phyloP scores from a whole-genome alignment of 352 stramenopile genomes.

The Pythium dissimile region DNA sequence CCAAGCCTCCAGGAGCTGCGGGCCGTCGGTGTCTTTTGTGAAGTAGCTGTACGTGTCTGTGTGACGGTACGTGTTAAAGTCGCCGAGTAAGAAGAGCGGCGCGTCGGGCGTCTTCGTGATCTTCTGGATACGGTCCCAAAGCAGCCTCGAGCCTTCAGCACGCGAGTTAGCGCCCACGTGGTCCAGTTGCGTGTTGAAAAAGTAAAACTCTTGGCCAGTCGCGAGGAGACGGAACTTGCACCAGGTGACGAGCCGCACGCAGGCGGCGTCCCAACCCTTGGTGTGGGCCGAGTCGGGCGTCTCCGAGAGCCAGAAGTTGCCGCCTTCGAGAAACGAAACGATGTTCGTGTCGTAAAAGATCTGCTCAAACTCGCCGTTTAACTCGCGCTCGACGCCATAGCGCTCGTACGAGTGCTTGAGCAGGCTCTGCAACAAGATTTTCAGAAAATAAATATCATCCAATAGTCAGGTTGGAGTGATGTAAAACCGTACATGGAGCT shows the following conservation, averaged over 20 bases:
- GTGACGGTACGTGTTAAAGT: constrained; percentile 87
- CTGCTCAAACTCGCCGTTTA: constrained; percentile 34
- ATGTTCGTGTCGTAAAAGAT: constrained; percentile 40
- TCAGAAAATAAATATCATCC: neutral
- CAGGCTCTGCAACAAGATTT: constrained; percentile 5
- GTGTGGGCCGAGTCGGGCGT: constrained; percentile 24
- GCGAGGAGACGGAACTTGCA: constrained; percentile 26
- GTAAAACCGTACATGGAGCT: constrained; percentile 17
- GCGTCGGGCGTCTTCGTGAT: constrained; percentile 32
- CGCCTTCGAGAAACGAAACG: constrained; percentile 31
- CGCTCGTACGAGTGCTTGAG: constrained; percentile 32
- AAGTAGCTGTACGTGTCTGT: constrained; percentile 81
- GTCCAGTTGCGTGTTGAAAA: constrained; percentile 44
- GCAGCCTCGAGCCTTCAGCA: constrained; percentile 21
- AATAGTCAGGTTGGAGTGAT: neutral
- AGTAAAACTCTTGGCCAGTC: constrained; percentile 35
- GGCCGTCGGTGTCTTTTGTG: constrained; percentile 52
- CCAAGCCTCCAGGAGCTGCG: constrained; percentile 72
- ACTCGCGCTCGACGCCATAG: constrained; percentile 31
- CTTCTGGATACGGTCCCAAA: constrained; percentile 31
- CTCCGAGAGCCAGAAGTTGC: constrained; percentile 42
- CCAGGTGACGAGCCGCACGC: constrained; percentile 36
- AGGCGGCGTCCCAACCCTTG: constrained; percentile 28
- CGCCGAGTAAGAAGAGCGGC: constrained; percentile 75
- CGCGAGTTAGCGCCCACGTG: constrained; percentile 28